Evolutionary conservation across 2,329 filamentous ascomycete genomes (phyloP).

Genomic region (Orbilia javanica): DNA sequence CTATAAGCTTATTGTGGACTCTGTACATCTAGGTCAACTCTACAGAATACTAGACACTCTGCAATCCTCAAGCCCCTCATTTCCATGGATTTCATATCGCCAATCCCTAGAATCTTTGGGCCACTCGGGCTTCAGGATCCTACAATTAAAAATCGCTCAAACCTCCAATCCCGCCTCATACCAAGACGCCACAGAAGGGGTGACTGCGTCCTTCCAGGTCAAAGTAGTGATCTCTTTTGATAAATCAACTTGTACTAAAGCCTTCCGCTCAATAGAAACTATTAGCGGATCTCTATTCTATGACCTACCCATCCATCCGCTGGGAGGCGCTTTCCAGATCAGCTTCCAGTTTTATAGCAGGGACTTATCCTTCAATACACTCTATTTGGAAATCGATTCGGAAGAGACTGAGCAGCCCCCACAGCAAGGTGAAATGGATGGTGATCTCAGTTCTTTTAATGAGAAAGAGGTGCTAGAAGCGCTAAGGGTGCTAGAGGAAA

Average conservation of each 20-base stretch:
- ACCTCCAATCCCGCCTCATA: not conserved
- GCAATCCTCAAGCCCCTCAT: not conserved
- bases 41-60: not conserved
- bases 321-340: not conserved
- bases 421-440: too few species aligned
- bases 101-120: constrained; percentile 3
- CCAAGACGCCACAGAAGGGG: too few species aligned
- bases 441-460: not conserved
- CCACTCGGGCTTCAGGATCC: not conserved
- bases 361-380: not conserved
- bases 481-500: not conserved
- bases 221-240: not conserved
- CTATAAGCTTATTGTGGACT: not conserved
- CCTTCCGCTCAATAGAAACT: not conserved
- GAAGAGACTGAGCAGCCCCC: not conserved
- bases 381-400: not conserved
- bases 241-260: too few species aligned
- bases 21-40: not conserved
- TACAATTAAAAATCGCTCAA: not conserved
- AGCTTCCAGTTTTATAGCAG: not conserved
- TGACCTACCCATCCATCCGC: not conserved
- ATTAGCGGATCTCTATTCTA: not conserved
- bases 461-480: not conserved
- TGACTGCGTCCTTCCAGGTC: not conserved
- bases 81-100: constrained; percentile 15